Evolutionary conservation across 1,284 basidiomycete genomes (phyloP), one percentile per base, ranked within the genome.

Genomic region (Fomitopsis schrenkii): DNA sequence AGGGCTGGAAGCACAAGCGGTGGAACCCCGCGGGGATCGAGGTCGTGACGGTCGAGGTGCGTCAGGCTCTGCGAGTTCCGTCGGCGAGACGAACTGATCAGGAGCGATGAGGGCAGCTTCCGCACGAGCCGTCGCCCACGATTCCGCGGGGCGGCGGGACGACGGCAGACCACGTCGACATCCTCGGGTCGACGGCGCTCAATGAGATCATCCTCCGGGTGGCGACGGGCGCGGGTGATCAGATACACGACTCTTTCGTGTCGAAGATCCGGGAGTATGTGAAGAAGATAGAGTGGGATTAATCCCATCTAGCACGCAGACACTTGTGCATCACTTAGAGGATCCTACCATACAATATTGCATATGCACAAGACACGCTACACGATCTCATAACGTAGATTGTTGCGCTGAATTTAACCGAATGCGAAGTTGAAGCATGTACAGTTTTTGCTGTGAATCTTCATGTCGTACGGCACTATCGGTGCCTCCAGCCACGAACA

Each of bases 21-120:
- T 99, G 95, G 92, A 99, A 99, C 74, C 97, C 97, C 1, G 91
- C 88, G n/a, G 85, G 91, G 17, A 93, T 96, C 68, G 81, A 86
- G 67, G 80, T 98, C 40, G 84, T 90, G 17, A 97, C 95, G 3
- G 88, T 96, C 65, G 96, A 98, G 82, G 87, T 90, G 64, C 65
- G 79, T 68, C 58, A 17, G 28, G 36, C 28, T 59, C 35, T 5
- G 33, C 33, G 36, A 4, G 38, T 38, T 36, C 12, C 40, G 55
- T 48, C 22, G 12, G 33, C 12, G 19, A 28, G 40, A 33, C 33
- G 10, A 33, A n/a, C 30, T 2, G 48, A 62, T 64, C 22, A 22
- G 22, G 57, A 64, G 19, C 17, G 33, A 36, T 1, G 45, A 55
- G 26, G 41, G 3, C 63, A 94, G 93, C 85, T 98, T 63, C 87